Evolutionary conservation across 495 filamentous ascomycete species (phyloP).

Genomic region (Penicillium pancosmium): DNA sequence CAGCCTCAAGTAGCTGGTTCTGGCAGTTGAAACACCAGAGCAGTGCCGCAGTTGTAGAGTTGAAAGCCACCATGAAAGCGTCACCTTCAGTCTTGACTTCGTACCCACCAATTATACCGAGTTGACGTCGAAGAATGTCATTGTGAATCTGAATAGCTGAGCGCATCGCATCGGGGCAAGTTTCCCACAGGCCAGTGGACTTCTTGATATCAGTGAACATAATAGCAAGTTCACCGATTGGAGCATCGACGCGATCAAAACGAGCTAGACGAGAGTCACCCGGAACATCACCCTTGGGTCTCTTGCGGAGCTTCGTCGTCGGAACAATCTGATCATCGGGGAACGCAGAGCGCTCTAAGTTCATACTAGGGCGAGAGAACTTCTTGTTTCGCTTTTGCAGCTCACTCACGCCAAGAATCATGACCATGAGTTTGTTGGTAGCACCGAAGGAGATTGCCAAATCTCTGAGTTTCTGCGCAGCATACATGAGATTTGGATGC

Average conservation of each 20-base stretch:
- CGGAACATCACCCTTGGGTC: conserved; percentile 61
- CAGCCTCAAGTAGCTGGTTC: conserved; percentile 77
- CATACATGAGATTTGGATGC: conserved; percentile 87
- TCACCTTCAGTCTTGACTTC: conserved; percentile 99
- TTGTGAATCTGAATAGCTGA: conserved; percentile 96
- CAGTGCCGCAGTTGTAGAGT: conserved; percentile 88
- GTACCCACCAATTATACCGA: conserved; percentile 93
- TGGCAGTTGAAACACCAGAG: conserved; percentile 97
- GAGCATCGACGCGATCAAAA: conserved; percentile 89
- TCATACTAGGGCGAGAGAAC: conserved; percentile 73
- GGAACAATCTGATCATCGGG: conserved; percentile 70
- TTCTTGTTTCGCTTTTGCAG: conserved; percentile 80
- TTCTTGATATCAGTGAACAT: conserved; percentile 99
- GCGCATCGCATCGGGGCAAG: conserved; percentile 89
- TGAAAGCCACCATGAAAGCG: conserved; percentile 99
- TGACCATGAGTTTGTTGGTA: conserved; percentile 94
- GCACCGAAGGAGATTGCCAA: conserved; percentile 94
- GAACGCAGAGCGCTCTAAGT: conserved; percentile 72
- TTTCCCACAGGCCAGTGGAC: conserved; percentile 96
- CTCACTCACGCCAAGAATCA: conserved; percentile 92
- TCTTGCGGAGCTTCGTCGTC: conserved; percentile 63
- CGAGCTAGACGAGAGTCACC: conserved; percentile 80
- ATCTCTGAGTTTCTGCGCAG: conserved; percentile 93
- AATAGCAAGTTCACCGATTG: conserved; percentile 84
- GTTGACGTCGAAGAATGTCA: conserved; percentile 88